Conservation (phyloP, 2,329 filamentous ascomycete genomes). For the Myotisia sp. region DNA sequence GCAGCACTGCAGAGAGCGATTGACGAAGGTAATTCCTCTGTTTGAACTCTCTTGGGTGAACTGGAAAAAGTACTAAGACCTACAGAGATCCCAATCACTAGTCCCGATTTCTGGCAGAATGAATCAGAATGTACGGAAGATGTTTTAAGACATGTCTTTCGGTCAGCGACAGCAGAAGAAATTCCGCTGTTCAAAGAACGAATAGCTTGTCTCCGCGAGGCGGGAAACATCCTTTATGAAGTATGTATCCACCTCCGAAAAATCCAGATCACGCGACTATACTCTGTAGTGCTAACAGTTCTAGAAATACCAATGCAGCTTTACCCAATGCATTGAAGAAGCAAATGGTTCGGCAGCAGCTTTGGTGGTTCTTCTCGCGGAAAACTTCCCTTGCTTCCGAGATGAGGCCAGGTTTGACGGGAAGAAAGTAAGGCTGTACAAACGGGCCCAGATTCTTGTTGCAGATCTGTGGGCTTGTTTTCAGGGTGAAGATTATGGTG, state of each 20-base stretch:
- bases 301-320: conserved; percentile 61
- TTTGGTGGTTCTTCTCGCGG: conserved; percentile 72
- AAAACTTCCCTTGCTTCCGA: conserved; percentile 70
- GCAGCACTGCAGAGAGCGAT: conserved; percentile 74
- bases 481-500: conserved; percentile 61
- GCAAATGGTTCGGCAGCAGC: conserved; percentile 67
- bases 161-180: conserved; percentile 70
- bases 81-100: conserved; percentile 72
- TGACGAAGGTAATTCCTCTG: conserved; percentile 54
- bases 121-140: conserved; percentile 63
- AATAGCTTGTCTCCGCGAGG: conserved; percentile 65
- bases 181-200: conserved; percentile 74
- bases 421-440: conserved; percentile 66
- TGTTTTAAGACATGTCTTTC: conserved; percentile 61
- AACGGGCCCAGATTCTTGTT: conserved; percentile 88
- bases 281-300: conserved; percentile 3
- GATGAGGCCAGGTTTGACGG: conserved; percentile 67
- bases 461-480: conserved; percentile 97
- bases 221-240: conserved; percentile 63
- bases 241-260: conserved; percentile 30
- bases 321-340: conserved; percentile 57
- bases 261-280: no score
- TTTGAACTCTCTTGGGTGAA: not conserved
- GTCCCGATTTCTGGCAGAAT: conserved; percentile 71
- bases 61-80: conserved; percentile 11